Evolutionary conservation across 192 early-diverging fungal genomes (phyloP).

Genomic region (Umbelopsis ramanniana): DNA sequence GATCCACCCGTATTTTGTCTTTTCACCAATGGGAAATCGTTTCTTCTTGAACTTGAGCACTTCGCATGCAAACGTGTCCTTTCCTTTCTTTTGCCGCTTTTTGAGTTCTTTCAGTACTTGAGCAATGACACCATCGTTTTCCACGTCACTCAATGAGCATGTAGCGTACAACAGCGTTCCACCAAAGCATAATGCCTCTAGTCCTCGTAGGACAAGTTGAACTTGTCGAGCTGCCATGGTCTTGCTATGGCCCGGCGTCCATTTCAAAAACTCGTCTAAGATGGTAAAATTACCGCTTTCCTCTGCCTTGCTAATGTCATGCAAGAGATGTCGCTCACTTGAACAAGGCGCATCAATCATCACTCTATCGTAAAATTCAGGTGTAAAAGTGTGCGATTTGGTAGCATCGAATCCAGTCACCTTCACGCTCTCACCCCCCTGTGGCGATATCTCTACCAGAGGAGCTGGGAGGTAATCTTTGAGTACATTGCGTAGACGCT

Average conservation of each 20-base stretch:
- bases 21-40: constrained; percentile 51
- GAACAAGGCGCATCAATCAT: constrained; percentile 61
- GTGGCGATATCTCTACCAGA: constrained; percentile 27
- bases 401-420: constrained; percentile 30
- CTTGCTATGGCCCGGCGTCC: constrained; percentile 47
- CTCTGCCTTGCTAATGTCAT: constrained; percentile 30
- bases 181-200: constrained; percentile 38
- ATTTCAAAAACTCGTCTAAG: constrained; percentile 44
- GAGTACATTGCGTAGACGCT: constrained; percentile 48
- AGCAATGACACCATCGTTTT: constrained; percentile 51
- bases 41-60: constrained; percentile 27
- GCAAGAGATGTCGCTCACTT: constrained; percentile 55
- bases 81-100: constrained; percentile 46
- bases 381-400: constrained; percentile 19
- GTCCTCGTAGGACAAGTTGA: constrained; percentile 39
- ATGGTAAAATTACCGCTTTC: constrained; percentile 11
- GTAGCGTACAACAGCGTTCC: constrained; percentile 57
- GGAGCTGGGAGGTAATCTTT: constrained; percentile 46
- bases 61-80: constrained; percentile 30
- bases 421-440: constrained; percentile 6
- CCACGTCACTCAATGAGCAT: constrained; percentile 51
- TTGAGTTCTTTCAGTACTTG: constrained; percentile 28
- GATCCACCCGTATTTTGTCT: constrained; percentile 57
- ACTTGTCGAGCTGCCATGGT: constrained; percentile 46
- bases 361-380: constrained; percentile 46